phyloP scores from a whole-genome alignment of 2,329 filamentous ascomycete genomes.

The Aspergillus aculeatinus region DNA sequence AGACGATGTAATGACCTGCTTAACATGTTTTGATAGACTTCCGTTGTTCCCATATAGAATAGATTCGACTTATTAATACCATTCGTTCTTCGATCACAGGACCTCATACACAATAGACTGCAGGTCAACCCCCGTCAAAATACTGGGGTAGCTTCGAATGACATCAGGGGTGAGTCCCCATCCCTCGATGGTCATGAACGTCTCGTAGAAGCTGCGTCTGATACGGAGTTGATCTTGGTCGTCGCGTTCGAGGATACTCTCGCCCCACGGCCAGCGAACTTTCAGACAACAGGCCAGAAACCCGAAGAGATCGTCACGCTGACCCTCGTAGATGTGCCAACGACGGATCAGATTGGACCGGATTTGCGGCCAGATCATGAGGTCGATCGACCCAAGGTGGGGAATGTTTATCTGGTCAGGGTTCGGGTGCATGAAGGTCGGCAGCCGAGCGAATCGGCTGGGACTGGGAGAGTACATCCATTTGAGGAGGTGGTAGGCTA shows the following conservation, averaged over 20 bases:
- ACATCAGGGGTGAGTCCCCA: conserved; percentile 9
- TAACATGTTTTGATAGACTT: not conserved
- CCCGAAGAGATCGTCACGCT: conserved; percentile 7
- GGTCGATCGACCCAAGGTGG: conserved; percentile 23
- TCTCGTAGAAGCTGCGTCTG: conserved; percentile 10
- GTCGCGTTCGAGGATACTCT: conserved; percentile 15
- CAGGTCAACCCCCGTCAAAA: conserved; percentile 7
- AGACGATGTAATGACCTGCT: not conserved
- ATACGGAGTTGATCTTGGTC: conserved; percentile 11
- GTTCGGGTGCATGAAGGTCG: conserved; percentile 19
- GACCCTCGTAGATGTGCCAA: conserved; percentile 20
- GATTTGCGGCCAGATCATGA: conserved; percentile 25
- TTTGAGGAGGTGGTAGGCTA: conserved; percentile 22
- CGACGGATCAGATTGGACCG: conserved; percentile 25
- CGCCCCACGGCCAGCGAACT: conserved; percentile 17
- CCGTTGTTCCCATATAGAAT: not conserved
- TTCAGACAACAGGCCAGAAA: conserved; percentile 12
- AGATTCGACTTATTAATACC: not conserved
- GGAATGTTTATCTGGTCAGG: conserved; percentile 20
- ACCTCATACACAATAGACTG: conserved; percentile 5
- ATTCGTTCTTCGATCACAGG: not conserved
- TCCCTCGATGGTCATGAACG: conserved; percentile 8
- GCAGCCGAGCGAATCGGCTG: conserved; percentile 19
- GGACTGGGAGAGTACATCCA: conserved; percentile 26
- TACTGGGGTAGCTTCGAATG: conserved; percentile 1